Evolutionary conservation across 2,329 filamentous ascomycete genomes (phyloP).

Genomic region (Pleoardoris graminearum): DNA sequence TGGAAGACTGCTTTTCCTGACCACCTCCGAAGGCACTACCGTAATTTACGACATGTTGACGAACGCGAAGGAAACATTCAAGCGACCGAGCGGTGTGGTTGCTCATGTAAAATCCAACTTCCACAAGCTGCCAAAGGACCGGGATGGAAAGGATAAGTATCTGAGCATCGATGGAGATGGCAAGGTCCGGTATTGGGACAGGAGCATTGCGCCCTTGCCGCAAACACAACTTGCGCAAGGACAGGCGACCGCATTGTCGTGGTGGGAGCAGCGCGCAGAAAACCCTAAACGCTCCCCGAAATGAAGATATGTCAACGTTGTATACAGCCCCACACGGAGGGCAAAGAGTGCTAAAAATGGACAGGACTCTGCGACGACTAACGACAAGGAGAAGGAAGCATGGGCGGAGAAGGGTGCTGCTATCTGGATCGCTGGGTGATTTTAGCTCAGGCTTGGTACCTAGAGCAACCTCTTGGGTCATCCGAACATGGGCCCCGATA

Average conservation of each 20-base stretch:
- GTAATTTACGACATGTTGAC: slow-evolving; percentile 28
- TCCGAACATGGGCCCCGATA: too few species aligned
- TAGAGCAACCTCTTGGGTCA: too few species aligned
- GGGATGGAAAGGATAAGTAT: slow-evolving; percentile 19
- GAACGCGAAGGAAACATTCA: slow-evolving; percentile 35
- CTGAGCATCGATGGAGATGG: slow-evolving; percentile 31
- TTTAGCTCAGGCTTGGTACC: background rate
- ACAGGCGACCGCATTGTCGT: background rate
- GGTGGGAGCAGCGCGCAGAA: background rate
- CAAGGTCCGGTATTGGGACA: slow-evolving; percentile 28
- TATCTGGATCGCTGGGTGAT: background rate
- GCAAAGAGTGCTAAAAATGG: too few species aligned
- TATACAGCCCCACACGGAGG: too few species aligned
- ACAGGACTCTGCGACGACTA: background rate
- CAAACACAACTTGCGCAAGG: background rate
- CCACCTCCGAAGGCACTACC: slow-evolving; percentile 24
- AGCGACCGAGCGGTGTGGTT: slow-evolving; percentile 17
- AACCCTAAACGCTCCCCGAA: background rate
- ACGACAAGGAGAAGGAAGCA: background rate
- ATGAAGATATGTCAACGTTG: background rate
- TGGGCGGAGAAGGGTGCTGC: background rate
- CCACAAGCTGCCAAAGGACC: slow-evolving; percentile 17
- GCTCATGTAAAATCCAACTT: slow-evolving; percentile 16
- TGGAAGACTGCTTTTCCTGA: slow-evolving; percentile 21
- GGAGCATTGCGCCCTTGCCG: background rate